Evolutionary conservation across 75 land plant species (phyloP).

Genomic region (Chamaecyparis obtusa): DNA sequence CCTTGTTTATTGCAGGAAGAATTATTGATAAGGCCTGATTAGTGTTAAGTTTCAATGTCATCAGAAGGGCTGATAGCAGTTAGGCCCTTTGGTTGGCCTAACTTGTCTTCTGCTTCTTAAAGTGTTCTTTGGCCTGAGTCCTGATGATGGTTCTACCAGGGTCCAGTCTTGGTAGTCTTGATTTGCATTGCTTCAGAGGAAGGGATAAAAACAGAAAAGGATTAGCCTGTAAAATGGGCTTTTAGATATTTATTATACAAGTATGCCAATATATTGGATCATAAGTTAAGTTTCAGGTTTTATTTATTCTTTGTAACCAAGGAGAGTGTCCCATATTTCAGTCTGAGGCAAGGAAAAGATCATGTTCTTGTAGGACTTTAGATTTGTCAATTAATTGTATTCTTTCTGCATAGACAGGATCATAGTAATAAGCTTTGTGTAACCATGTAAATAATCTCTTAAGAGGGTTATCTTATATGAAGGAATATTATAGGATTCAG

Average conservation of each 20-base stretch:
- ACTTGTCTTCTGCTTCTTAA: not conserved
- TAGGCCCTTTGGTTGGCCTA: not conserved
- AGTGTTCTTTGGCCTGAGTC: conserved; percentile 1
- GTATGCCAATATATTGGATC: not conserved
- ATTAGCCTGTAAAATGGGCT: not conserved
- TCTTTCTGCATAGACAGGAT: conserved; percentile 1
- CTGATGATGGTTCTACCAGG: not conserved
- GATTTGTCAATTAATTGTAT: conserved; percentile 3
- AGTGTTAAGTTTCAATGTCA: not conserved
- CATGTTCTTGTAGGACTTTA: not conserved
- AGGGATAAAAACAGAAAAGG: not conserved
- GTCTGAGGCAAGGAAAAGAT: not conserved
- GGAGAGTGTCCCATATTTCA: conserved; percentile 7
- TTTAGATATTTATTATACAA: not conserved
- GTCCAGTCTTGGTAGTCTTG: not conserved
- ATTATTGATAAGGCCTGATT: not conserved
- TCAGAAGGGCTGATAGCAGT: not conserved
- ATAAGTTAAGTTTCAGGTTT: conserved; percentile 2
- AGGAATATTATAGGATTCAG: not conserved
- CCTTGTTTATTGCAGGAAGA: conserved; percentile 12
- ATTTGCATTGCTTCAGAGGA: conserved; percentile 2
- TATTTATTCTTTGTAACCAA: conserved; percentile 13
- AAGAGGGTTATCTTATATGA: not conserved
- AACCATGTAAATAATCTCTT: not conserved
- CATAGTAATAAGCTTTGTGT: conserved; percentile 4